Percentiles rank a stretch among this genome's conserved stretches.
phyloP scores from a whole-genome alignment of 371 early-diverging fungal species.

The Mucor sp. region DNA sequence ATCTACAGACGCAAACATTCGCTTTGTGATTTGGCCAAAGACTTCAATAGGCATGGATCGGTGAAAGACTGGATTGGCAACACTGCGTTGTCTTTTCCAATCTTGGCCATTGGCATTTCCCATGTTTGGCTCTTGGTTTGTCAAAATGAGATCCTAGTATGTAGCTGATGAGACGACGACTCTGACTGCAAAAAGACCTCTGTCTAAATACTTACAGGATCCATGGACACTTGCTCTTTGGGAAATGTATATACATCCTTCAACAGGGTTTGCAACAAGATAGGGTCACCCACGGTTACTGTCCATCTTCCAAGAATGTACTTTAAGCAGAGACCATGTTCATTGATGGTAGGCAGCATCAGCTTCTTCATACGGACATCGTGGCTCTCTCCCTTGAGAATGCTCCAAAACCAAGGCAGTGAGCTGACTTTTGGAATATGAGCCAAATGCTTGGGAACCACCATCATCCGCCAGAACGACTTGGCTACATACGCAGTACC shows the following conservation, averaged over 20 bases:
- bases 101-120: conserved; percentile 10
- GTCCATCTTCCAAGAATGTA: conserved; percentile 30
- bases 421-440: conserved; percentile 32
- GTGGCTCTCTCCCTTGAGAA: conserved; percentile 21
- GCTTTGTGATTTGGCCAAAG: conserved; percentile 25
- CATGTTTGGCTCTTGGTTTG: conserved; percentile 16
- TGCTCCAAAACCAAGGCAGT: conserved; percentile 25
- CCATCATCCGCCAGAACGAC: conserved; percentile 1
- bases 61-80: conserved; percentile 42
- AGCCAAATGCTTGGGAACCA: conserved; percentile 18
- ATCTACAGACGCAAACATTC: conserved; percentile 25
- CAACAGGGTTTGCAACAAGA: conserved; percentile 22
- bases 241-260: conserved; percentile 26
- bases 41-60: conserved; percentile 28
- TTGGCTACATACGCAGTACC: background rate
- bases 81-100: conserved; percentile 16
- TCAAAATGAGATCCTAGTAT: conserved; percentile 20
- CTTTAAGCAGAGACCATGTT: conserved; percentile 34
- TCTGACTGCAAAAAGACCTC: no score
- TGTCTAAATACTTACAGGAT: conserved; percentile 19
- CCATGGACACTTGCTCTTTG: conserved; percentile 17
- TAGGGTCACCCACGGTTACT: conserved; percentile 29
- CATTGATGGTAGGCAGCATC: conserved; percentile 22
- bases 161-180: background rate
- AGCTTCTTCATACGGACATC: conserved; percentile 20